Conservation (phyloP, 371 early-diverging fungal species). For the Batkoa obscura region DNA sequence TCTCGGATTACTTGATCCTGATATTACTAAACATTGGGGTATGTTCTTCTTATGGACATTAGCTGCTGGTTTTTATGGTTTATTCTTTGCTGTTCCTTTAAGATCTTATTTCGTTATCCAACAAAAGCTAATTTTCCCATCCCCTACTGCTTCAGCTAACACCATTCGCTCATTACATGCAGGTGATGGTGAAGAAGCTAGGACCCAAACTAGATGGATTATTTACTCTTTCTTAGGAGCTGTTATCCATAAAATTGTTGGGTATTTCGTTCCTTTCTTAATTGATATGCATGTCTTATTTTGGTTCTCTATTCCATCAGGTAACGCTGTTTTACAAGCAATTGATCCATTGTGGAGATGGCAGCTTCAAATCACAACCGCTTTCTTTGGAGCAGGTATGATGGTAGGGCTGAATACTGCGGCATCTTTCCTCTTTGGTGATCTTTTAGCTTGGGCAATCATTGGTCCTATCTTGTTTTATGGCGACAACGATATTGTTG, state of each 20-base stretch:
- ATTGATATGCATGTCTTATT: conserved; percentile 34
- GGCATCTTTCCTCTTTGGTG: conserved; percentile 29
- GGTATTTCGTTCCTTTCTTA: conserved; percentile 27
- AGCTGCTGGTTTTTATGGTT: conserved; percentile 44
- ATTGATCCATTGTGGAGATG: conserved; percentile 11
- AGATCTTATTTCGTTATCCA: conserved; percentile 48
- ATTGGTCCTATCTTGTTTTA: conserved; percentile 21
- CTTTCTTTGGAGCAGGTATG: conserved; percentile 38
- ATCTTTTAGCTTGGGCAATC: conserved; percentile 31
- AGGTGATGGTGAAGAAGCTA: conserved; percentile 17
- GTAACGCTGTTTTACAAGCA: conserved; percentile 18
- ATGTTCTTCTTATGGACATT: conserved; percentile 31
- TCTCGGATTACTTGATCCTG: conserved; percentile 28
- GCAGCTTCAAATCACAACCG: conserved; percentile 6
- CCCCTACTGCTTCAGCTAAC: conserved; percentile 44
- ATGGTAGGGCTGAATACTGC: conserved; percentile 39
- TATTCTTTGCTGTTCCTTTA: conserved; percentile 60
- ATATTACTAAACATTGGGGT: conserved; percentile 18
- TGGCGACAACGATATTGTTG: background rate
- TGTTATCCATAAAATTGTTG: conserved; percentile 13
- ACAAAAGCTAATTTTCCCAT: conserved; percentile 50
- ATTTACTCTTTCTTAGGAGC: conserved; percentile 1
- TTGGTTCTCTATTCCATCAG: conserved; percentile 29
- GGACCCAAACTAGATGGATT: conserved; percentile 9
- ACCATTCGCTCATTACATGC: conserved; percentile 44